A percentile compares a stretch with the other conserved stretches of the same genome.
These are phyloP conservation scores for Penicillium mononematosum DNA, from an alignment of 495 filamentous ascomycete genomes.

Conservation along the genomic window DNA sequence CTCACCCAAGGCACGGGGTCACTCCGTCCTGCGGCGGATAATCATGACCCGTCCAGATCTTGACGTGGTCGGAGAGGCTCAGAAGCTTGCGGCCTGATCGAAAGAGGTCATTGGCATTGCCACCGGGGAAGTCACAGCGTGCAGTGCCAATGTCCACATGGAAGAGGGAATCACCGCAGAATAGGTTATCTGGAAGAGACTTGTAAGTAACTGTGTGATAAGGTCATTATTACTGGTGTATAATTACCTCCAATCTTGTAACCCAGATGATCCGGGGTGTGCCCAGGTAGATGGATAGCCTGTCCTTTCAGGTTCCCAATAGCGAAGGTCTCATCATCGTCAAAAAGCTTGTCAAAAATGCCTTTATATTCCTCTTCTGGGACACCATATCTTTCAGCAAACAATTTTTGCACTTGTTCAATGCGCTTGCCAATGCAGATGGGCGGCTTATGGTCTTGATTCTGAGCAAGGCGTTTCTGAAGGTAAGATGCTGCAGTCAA, in stretches of 20 bases:
- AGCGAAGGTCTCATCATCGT: conserved; percentile 52
- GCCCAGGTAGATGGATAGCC: conserved; percentile 57
- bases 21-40: conserved; percentile 38
- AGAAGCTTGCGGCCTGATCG: conserved; percentile 48
- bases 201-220: conserved; percentile 2
- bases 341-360: conserved; percentile 53
- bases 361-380: conserved; percentile 34
- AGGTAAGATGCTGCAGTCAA: conserved; percentile 58
- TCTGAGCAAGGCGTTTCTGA: conserved; percentile 38
- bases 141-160: conserved; percentile 58
- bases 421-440: conserved; percentile 59
- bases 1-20: conserved; percentile 45
- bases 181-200: conserved; percentile 46
- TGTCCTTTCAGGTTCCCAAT: conserved; percentile 48
- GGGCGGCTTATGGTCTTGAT: conserved; percentile 26
- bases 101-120: conserved; percentile 46
- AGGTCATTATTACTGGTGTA: not conserved
- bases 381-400: conserved; percentile 50
- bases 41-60: conserved; percentile 53
- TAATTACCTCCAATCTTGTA: conserved; percentile 53
- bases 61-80: conserved; percentile 40
- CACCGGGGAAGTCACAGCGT: conserved; percentile 60
- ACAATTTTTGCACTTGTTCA: conserved; percentile 47
- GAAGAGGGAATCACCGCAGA: conserved; percentile 62
- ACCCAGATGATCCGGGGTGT: conserved; percentile 62